Percentiles rank a stretch among this genome's conserved stretches.
Evolutionary conservation across 352 stramenopile species (phyloP).

Genomic region (Globisporangium iwayamae): DNA sequence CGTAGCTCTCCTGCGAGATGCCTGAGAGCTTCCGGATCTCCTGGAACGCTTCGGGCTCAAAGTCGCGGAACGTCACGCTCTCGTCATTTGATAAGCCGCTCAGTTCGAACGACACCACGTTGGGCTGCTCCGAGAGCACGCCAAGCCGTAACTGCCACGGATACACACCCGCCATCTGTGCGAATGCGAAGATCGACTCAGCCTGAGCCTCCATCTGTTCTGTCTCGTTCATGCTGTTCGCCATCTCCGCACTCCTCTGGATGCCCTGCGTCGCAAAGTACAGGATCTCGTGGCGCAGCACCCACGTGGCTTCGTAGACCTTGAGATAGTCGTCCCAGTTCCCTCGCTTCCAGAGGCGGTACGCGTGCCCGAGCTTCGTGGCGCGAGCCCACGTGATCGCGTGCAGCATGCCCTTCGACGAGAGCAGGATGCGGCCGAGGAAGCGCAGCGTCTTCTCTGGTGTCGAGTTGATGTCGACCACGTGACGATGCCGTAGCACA

Average conservation of each 20-base stretch:
- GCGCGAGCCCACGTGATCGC: slow-evolving; percentile 69
- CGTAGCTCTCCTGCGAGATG: slow-evolving; percentile 72
- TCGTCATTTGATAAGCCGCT: slow-evolving; percentile 55
- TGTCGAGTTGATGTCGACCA: slow-evolving; percentile 48
- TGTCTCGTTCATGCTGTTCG: neutral
- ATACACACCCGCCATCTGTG: slow-evolving; percentile 58
- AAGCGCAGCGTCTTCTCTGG: slow-evolving; percentile 65
- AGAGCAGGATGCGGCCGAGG: slow-evolving; percentile 56
- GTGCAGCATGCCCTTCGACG: slow-evolving; percentile 59
- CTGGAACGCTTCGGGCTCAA: slow-evolving; percentile 76
- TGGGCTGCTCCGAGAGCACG: slow-evolving; percentile 38
- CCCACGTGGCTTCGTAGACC: slow-evolving; percentile 81
- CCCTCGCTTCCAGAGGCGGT: slow-evolving; percentile 68
- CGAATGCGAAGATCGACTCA: slow-evolving; percentile 66
- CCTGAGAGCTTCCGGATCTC: slow-evolving; percentile 78
- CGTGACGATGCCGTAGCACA: slow-evolving; percentile 52
- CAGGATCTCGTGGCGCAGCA: slow-evolving; percentile 77
- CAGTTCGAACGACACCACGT: slow-evolving; percentile 70
- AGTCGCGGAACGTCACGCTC: slow-evolving; percentile 80
- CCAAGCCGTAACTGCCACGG: slow-evolving; percentile 58
- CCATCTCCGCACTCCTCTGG: slow-evolving; percentile 33
- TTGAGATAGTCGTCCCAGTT: slow-evolving; percentile 88
- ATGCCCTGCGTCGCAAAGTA: slow-evolving; percentile 83
- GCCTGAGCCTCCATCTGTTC: slow-evolving; percentile 13
- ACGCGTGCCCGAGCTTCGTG: slow-evolving; percentile 59